Percentiles rank a stretch among this genome's conserved stretches.
Evolutionary conservation across 2,329 filamentous ascomycete species (phyloP).

Genomic region (Epichloe amarillans): DNA sequence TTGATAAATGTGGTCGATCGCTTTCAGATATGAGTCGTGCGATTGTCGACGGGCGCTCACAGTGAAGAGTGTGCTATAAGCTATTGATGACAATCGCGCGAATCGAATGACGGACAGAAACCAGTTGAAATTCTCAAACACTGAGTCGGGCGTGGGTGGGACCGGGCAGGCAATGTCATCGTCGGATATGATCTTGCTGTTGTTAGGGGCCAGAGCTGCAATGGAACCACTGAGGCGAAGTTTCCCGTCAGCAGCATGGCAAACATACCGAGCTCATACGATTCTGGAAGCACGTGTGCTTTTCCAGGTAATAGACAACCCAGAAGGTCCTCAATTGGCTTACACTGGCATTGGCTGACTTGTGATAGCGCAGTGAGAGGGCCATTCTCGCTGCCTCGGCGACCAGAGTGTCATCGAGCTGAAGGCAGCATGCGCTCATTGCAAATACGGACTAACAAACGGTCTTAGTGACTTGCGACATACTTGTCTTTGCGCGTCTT

Average conservation of each 20-base stretch:
- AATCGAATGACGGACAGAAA: slow-evolving; percentile 19
- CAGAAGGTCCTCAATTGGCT: slow-evolving; percentile 20
- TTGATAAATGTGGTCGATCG: slow-evolving; percentile 13
- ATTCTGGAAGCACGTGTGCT: slow-evolving; percentile 18
- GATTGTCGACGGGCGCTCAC: slow-evolving; percentile 17
- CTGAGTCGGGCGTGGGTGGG: slow-evolving; percentile 18
- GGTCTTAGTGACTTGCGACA: neutral
- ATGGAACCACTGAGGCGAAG: neutral
- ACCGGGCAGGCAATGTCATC: slow-evolving; percentile 23
- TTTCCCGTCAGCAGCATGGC: neutral
- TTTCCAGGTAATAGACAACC: slow-evolving; percentile 27
- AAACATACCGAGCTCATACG: slow-evolving; percentile 19
- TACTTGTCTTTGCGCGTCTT: too few species aligned
- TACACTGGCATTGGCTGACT: slow-evolving; percentile 8
- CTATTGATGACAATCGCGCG: slow-evolving; percentile 18
- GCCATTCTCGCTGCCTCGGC: slow-evolving; percentile 23
- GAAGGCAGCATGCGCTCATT: slow-evolving; percentile 19
- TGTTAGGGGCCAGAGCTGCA: neutral
- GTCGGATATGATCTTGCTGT: slow-evolving; percentile 20
- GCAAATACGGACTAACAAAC: slow-evolving; percentile 21
- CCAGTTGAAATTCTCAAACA: slow-evolving; percentile 22
- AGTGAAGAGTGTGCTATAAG: slow-evolving; percentile 22
- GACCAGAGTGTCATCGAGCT: slow-evolving; percentile 19
- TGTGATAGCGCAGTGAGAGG: slow-evolving; percentile 17
- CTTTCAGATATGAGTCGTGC: slow-evolving; percentile 5